phyloP scores from a whole-genome alignment of 2,329 filamentous ascomycete species.

The Zopfia rhizophila region DNA sequence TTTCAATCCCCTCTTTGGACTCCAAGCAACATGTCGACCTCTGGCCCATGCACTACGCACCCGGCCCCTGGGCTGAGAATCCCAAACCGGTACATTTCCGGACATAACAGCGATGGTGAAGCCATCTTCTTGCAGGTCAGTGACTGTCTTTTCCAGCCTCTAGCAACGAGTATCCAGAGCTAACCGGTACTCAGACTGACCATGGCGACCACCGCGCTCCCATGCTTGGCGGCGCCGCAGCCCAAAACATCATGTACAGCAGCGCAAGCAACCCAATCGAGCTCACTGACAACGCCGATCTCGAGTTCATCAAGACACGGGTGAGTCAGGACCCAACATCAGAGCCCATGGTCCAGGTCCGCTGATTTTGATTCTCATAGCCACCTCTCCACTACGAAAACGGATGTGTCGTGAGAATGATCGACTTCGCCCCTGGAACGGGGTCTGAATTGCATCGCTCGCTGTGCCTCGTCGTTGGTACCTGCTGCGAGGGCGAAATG shows the following conservation, averaged over 20 bases:
- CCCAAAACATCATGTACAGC: conserved; percentile 12
- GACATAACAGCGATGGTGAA: conserved; percentile 3
- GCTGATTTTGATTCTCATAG: conserved; percentile 1
- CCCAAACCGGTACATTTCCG: conserved; percentile 4
- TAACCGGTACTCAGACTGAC: conserved; percentile 4
- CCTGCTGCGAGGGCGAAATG: conserved; percentile 1
- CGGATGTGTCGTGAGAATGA: conserved; percentile 9
- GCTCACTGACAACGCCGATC: conserved; percentile 9
- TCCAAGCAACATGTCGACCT: conserved; percentile 4
- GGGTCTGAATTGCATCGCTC: conserved; percentile 8
- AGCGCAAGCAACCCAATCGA: conserved; percentile 5
- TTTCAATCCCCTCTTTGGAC: conserved; percentile 7
- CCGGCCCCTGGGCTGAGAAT: conserved; percentile 5
- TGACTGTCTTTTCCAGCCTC: neutral
- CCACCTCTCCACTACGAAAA: conserved; percentile 4
- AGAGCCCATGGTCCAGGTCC: neutral
- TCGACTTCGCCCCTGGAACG: conserved; percentile 8
- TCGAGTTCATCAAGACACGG: conserved; percentile 6
- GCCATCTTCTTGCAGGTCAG: conserved; percentile 6
- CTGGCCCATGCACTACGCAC: conserved; percentile 1
- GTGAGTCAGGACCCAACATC: neutral
- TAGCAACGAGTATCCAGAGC: conserved; percentile 1
- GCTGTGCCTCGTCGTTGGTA: conserved; percentile 4
- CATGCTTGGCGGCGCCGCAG: conserved; percentile 6
- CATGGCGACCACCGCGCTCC: conserved; percentile 10